Percentiles rank a stretch among this genome's conserved stretches.
These are phyloP conservation scores for Fagus crenata DNA, from an alignment of 306 rosid genomes.

Conservation along the genomic window DNA sequence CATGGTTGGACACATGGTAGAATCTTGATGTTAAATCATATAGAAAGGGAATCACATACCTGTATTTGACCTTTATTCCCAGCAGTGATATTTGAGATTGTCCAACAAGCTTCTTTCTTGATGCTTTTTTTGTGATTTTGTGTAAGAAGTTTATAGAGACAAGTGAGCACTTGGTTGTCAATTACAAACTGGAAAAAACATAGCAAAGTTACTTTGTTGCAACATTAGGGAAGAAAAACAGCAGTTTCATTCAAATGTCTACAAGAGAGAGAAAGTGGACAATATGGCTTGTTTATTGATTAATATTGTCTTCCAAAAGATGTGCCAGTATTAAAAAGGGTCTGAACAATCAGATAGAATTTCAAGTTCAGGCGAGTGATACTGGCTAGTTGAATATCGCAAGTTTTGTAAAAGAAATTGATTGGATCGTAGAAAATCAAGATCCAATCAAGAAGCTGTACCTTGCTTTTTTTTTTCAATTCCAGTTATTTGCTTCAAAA, in stretches of 20 bases:
- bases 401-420: too few relatives aligned
- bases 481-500: too few relatives aligned
- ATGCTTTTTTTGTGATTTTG: constrained; percentile 61
- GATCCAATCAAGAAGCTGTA: too few relatives aligned
- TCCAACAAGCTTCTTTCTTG: constrained; percentile 72
- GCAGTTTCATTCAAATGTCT: constrained; percentile 10
- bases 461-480: too few relatives aligned
- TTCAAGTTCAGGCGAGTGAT: too few relatives aligned
- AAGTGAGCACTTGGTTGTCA: constrained; percentile 51
- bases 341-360: too few relatives aligned
- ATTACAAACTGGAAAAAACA: constrained; percentile 49
- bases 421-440: too few relatives aligned
- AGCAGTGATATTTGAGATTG: constrained; percentile 69
- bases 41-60: constrained; percentile 29
- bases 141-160: constrained; percentile 55
- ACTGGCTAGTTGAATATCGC: too few relatives aligned
- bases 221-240: background rate
- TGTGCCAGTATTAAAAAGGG: too few relatives aligned
- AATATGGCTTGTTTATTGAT: background rate
- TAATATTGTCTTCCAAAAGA: background rate
- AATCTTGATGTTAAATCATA: background rate
- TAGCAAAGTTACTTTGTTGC: constrained; percentile 5
- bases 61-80: constrained; percentile 65
- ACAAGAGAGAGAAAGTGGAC: background rate
- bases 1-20: background rate